These are phyloP conservation scores for Salix dunnii DNA, from an alignment of 345 rosid genomes.

Conservation along the genomic window DNA sequence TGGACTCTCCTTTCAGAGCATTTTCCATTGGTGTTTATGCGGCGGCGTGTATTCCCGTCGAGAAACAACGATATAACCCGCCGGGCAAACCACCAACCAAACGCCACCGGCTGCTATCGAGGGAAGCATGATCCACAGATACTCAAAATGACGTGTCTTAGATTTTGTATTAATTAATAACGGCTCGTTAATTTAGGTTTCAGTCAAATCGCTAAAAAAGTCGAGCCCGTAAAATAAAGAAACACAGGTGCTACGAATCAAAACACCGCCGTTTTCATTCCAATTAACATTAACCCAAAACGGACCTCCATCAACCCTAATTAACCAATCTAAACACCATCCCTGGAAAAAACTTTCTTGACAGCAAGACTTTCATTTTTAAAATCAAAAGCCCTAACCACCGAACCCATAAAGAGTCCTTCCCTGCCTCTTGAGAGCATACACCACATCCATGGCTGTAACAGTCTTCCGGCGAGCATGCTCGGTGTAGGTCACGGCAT, in stretches of 20 bases:
- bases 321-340: too few relatives aligned
- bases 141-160: too few relatives aligned
- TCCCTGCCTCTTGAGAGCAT: conserved; percentile 23
- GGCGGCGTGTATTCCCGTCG: neutral
- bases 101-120: neutral
- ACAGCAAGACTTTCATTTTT: conserved; percentile 3
- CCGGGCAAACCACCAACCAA: neutral
- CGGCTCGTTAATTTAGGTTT: too few relatives aligned
- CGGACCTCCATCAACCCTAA: too few relatives aligned
- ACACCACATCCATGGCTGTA: conserved; percentile 26
- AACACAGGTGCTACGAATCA: too few relatives aligned
- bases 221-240: too few relatives aligned
- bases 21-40: too few relatives aligned
- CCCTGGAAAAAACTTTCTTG: neutral
- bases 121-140: neutral
- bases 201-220: too few relatives aligned
- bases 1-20: too few relatives aligned
- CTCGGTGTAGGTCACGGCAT: conserved; percentile 18
- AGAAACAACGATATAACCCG: neutral
- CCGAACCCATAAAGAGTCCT: conserved; percentile 16
- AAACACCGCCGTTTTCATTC: too few relatives aligned
- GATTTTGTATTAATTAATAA: too few relatives aligned
- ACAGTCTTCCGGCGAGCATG: conserved; percentile 22
- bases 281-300: too few relatives aligned
- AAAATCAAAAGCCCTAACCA: conserved; percentile 13